A percentile compares a stretch with the other conserved stretches of the same genome.
These are phyloP conservation scores for Durusdinium trenchii DNA, from an alignment of 73 alveolate genomes.

Conservation along the genomic window DNA sequence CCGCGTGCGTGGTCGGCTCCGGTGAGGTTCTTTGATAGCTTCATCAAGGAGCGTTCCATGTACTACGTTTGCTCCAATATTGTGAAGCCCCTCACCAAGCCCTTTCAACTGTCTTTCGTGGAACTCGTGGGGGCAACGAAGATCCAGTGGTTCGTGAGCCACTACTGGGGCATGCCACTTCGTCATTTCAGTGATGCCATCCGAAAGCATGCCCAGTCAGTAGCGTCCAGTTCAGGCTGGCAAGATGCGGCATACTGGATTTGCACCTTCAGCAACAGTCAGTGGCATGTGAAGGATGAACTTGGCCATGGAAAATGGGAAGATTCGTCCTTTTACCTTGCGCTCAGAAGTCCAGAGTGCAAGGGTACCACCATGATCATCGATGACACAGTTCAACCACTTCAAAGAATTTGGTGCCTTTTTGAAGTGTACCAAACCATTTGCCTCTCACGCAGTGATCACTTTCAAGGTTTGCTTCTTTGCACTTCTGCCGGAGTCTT, in stretches of 20 bases:
- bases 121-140: background rate
- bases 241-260: background rate
- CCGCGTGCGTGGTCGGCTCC: background rate
- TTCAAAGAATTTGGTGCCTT: background rate
- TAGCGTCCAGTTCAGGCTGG: background rate
- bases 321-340: background rate
- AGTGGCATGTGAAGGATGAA: conserved; percentile 48
- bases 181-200: conserved; percentile 2
- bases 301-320: conserved; percentile 14
- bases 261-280: conserved; percentile 64
- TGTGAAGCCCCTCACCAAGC: conserved; percentile 6
- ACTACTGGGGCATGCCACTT: conserved; percentile 23
- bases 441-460: background rate
- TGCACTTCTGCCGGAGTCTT: conserved; percentile 9
- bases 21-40: conserved; percentile 2
- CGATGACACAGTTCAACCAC: background rate
- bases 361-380: conserved; percentile 6
- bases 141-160: conserved; percentile 16
- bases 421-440: background rate
- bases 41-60: conserved; percentile 33
- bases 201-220: conserved; percentile 9
- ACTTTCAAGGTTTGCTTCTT: background rate
- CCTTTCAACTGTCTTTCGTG: background rate
- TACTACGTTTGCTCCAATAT: conserved; percentile 12
- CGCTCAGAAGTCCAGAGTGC: background rate